Evolutionary conservation across 371 early-diverging fungal genomes (phyloP), one percentile per base, ranked within the genome.

Genomic region (Mortierella sp.): DNA sequence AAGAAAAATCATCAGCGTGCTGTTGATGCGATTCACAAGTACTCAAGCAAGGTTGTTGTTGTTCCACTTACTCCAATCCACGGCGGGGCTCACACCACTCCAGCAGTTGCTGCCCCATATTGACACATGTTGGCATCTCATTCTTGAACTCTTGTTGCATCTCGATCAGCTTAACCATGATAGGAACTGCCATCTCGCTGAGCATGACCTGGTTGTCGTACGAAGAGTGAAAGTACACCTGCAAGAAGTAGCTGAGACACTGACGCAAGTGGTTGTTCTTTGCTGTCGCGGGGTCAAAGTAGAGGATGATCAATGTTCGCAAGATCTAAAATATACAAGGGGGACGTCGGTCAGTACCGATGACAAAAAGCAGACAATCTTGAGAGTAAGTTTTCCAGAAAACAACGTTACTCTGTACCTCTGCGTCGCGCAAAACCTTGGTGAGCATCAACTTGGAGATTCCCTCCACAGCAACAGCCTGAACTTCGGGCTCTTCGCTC

Each of bases 191-290:
- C 7, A 86, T 74, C 58, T 79, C 75, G 55, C 77, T 77, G 16
- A 86, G 65, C 35, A 70, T 75, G 12, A 82, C 82, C 56, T 97
- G 97, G 84, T 95, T 95, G 2, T 92, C 93, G 49, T 87, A 82
- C 1, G 93, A 89, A 29, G 96, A 95, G 77, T 94, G 93, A 80
- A 95, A 92, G 74, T 92, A 96, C 10, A 94, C 96, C 6, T 96
- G 96, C 81, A 97, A 93, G 79, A 97, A 97, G 84, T 97, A 97
- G 38, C 92, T 92, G 29, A 97, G 88, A 75, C 96, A 96, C 84
- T 97, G 97, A 3, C 95, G 91, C 63, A 96, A 88, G 43, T 91
- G 92, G 71, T 91, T 85, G 80, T 95, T 96, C 35, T 79, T 80
- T 21, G 83, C 83, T 10, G 95, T 94, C 1, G 87, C 81, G 7